Base-by-base conservation (phyloP, 495 filamentous ascomycete genomes). In the Opeltia flavorubescens region DNA sequence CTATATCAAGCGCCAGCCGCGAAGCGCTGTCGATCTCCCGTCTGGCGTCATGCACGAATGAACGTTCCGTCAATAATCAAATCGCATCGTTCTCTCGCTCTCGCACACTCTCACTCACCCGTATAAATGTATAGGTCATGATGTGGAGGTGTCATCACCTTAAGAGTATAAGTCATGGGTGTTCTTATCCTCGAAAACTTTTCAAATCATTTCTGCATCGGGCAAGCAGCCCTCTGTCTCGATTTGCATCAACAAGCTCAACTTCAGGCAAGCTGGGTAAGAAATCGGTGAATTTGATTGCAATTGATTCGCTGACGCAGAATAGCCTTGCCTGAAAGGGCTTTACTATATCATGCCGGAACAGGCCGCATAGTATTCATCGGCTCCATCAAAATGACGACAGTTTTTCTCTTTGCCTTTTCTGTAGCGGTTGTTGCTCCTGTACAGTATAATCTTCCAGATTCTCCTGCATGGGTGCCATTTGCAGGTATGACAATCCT, bases 281-380 rank as follows among this genome's bases (percentile, higher is more conserved):
- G 43, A 12, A 21, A 20, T 29, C n/a, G n/a, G n/a, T n/a, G n/a
- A n/a, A n/a, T n/a, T n/a, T n/a, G n/a, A n/a, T n/a, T n/a, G n/a
- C n/a, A n/a, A n/a, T n/a, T n/a, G n/a, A n/a, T n/a, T n/a, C n/a
- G 21, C 15, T 49, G 35, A 35, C 34, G 3, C 4, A 15, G n/a
- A 7, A 23, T 28, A 67, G 66, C 51, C 15, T 68, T 65, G 51
- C 74, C 75, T 0, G 81, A 85, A 53, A 66, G 66, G 12, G 65
- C 88, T 8, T 65, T 84, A 47, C 69, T 89, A 50, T 89, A 83
- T 55, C 76, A 85, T 69, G 79, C 77, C 33, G 83, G 84, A 50
- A 80, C 75, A 6, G 69, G 67, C 15, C 69, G 73, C 50, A 78
- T 71, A 13, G 73, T 79, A 20, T 81, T 86, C 55, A 56, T 88